Conservation (phyloP, 768 basidiomycete genomes). For the Sporobolomyces phaffii region DNA sequence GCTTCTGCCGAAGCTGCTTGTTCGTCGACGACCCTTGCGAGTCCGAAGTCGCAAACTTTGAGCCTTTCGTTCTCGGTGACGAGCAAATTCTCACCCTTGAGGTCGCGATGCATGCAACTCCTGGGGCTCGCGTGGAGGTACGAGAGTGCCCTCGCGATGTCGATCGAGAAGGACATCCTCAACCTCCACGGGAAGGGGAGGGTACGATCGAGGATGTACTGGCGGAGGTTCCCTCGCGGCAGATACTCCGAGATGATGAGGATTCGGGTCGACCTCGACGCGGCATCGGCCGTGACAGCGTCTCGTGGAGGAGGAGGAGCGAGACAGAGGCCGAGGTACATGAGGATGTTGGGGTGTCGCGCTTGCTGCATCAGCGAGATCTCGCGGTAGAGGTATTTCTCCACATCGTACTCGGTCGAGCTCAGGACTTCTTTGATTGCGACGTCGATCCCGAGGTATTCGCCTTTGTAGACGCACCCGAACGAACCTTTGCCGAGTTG, state of each 20-base stretch:
- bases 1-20: conserved; percentile 51
- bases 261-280: conserved; percentile 54
- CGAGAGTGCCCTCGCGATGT: conserved; percentile 88
- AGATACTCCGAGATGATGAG: conserved; percentile 95
- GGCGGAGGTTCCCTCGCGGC: conserved; percentile 64
- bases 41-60: conserved; percentile 98
- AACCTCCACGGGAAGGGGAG: conserved; percentile 69
- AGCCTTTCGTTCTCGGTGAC: conserved; percentile 87
- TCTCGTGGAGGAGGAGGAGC: background rate
- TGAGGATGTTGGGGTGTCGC: conserved; percentile 50
- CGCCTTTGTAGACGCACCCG: conserved; percentile 86
- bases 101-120: conserved; percentile 63
- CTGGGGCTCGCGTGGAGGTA: conserved; percentile 77
- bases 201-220: conserved; percentile 70
- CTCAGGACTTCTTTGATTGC: conserved; percentile 67
- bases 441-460: conserved; percentile 84
- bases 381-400: conserved; percentile 98
- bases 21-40: conserved; percentile 67
- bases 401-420: conserved; percentile 82
- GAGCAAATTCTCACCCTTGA: conserved; percentile 97
- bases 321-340: conserved; percentile 81
- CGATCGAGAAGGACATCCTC: conserved; percentile 87
- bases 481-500: conserved; percentile 79
- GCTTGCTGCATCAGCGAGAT: conserved; percentile 86
- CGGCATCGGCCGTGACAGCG: background rate